Percentiles rank a stretch among this genome's conserved stretches.
Evolutionary conservation across 2,329 filamentous ascomycete species (phyloP).

Genomic region (Cercospora nicotianae): DNA sequence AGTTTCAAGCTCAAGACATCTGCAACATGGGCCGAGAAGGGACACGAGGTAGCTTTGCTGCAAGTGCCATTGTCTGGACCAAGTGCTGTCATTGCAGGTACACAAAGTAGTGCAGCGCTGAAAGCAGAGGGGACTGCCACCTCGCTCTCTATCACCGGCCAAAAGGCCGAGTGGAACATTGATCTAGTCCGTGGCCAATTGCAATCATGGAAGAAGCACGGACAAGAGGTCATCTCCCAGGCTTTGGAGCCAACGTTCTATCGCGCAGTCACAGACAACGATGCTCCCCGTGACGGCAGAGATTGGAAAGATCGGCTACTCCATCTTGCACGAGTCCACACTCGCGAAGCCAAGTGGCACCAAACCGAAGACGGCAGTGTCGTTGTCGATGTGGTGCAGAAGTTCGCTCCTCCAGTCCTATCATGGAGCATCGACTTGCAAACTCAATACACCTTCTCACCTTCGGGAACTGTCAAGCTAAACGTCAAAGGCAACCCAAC

Average conservation of each 20-base stretch:
- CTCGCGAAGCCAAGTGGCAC: constrained; percentile 22
- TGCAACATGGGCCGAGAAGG: constrained; percentile 37
- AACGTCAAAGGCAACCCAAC: constrained; percentile 40
- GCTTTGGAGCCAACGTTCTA: constrained; percentile 50
- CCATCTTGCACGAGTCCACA: constrained; percentile 26
- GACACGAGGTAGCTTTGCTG: constrained; percentile 41
- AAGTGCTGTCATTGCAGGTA: background rate
- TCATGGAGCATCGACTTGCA: constrained; percentile 54
- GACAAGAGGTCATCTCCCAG: constrained; percentile 25
- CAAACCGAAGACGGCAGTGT: constrained; percentile 17
- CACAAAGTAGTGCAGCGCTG: background rate
- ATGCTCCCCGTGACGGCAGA: constrained; percentile 54
- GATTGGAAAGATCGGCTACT: constrained; percentile 53
- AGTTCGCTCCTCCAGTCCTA: constrained; percentile 57
- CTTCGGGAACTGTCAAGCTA: constrained; percentile 50
- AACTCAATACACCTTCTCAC: constrained; percentile 56
- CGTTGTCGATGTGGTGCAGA: constrained; percentile 26
- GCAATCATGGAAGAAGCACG: constrained; percentile 31
- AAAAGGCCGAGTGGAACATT: constrained; percentile 24
- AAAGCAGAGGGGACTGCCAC: constrained; percentile 11
- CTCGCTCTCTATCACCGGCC: constrained; percentile 12
- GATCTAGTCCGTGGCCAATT: constrained; percentile 27
- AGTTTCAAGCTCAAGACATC: constrained; percentile 39
- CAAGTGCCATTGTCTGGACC: constrained; percentile 33
- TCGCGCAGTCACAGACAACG: constrained; percentile 67